Conservation (phyloP, 148 eudicot species). For the Simmondsia chinensis region DNA sequence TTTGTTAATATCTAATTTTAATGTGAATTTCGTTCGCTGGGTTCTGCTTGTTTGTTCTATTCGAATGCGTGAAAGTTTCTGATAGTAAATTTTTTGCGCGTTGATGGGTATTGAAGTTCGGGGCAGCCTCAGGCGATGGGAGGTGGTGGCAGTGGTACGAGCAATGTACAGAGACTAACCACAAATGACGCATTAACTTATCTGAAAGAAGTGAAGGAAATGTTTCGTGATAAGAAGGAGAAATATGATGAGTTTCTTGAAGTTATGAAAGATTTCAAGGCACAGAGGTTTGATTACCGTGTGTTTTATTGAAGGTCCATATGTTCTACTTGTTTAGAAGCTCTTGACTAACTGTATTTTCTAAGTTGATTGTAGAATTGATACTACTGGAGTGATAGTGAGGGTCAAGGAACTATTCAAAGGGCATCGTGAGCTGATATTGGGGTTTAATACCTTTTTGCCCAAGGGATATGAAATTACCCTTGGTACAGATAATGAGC, state of each 20-base stretch:
- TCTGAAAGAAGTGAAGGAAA: constrained; percentile 52
- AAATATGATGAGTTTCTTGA: constrained; percentile 63
- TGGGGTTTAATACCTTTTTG: constrained; percentile 72
- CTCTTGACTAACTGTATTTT: too few relatives aligned
- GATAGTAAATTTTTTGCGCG: too few relatives aligned
- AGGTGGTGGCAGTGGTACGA: constrained; percentile 11
- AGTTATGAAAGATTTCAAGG: constrained; percentile 73
- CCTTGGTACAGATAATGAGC: constrained; percentile 31
- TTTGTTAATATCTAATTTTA: too few relatives aligned
- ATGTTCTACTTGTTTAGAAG: too few relatives aligned
- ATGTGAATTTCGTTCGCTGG: neutral
- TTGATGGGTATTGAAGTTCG: constrained; percentile 32
- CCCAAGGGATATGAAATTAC: constrained; percentile 60
- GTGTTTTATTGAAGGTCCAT: too few relatives aligned
- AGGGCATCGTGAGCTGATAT: constrained; percentile 58
- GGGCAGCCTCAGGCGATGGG: constrained; percentile 36
- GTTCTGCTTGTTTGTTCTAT: neutral
- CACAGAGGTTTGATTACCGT: constrained; percentile 61
- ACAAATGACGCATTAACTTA: constrained; percentile 56
- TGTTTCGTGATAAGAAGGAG: constrained; percentile 37
- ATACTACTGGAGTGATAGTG: constrained; percentile 52
- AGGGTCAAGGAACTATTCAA: constrained; percentile 66
- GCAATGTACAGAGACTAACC: constrained; percentile 34
- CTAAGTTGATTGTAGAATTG: constrained; percentile 50
- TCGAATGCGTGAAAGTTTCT: too few relatives aligned